Conservation (phyloP, 148 eudicot species). For the Fallopia convolvulus region DNA sequence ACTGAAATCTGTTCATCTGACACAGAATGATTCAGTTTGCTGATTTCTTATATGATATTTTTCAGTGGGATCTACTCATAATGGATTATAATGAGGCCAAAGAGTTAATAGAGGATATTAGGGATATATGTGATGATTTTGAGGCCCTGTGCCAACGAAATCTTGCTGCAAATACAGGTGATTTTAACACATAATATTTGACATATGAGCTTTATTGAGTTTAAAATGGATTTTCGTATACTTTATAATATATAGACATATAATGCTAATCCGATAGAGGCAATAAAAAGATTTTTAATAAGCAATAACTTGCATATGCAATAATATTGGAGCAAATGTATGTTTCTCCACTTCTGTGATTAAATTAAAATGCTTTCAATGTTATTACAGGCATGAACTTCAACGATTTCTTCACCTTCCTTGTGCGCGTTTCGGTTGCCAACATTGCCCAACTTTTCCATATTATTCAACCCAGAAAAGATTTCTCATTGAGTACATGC, state of each 20-base stretch:
- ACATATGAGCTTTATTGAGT: background rate
- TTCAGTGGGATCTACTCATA: conserved; percentile 85
- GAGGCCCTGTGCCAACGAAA: conserved; percentile 95
- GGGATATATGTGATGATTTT: conserved; percentile 86
- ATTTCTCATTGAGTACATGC: conserved; percentile 19
- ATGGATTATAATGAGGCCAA: conserved; percentile 80
- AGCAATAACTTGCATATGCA: background rate
- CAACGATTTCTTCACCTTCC: conserved; percentile 74
- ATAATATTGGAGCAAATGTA: background rate
- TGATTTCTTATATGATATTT: background rate
- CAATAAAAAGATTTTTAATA: background rate
- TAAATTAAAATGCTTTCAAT: background rate
- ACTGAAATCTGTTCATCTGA: background rate
- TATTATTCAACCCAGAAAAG: conserved; percentile 15
- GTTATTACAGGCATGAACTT: conserved; percentile 73
- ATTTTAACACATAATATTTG: background rate
- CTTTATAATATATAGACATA: background rate
- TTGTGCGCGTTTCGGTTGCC: conserved; percentile 56
- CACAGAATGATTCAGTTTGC: background rate
- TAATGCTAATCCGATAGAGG: background rate
- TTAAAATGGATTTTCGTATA: background rate
- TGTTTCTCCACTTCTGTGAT: background rate
- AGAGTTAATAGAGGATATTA: conserved; percentile 78
- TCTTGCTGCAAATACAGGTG: conserved; percentile 98
- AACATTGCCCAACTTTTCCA: conserved; percentile 47